Conservation (phyloP, 2,329 filamentous ascomycete genomes). For the Aureobasidium sp. region DNA sequence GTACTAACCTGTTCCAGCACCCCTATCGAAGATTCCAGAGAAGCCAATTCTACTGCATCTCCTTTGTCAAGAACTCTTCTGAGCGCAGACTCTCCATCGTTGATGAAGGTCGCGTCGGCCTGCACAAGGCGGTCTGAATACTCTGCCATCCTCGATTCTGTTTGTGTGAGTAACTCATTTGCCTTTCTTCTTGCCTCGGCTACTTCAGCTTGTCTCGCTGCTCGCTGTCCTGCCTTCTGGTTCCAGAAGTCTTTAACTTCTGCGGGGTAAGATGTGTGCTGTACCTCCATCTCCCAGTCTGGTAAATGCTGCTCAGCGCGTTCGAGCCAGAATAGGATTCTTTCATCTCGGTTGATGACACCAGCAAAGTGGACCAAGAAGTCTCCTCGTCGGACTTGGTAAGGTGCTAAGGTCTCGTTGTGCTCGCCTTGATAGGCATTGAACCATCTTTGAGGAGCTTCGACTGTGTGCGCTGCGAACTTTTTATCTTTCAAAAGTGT, state of each 20-base stretch:
- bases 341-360: constrained; percentile 23
- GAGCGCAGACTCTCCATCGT: constrained; percentile 20
- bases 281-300: constrained; percentile 31
- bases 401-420: constrained; percentile 27
- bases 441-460: constrained; percentile 33
- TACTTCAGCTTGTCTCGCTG: constrained; percentile 8
- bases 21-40: constrained; percentile 16
- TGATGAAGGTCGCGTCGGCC: constrained; percentile 20
- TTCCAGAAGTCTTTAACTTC: constrained; percentile 29
- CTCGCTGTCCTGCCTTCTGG: constrained; percentile 14
- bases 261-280: constrained; percentile 27
- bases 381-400: constrained; percentile 31
- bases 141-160: constrained; percentile 19
- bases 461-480: not conserved
- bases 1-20: constrained; percentile 17
- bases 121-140: constrained; percentile 22
- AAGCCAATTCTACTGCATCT: constrained; percentile 15
- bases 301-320: constrained; percentile 29
- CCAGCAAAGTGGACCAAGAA: constrained; percentile 37
- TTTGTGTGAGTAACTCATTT: constrained; percentile 18
- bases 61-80: constrained; percentile 19
- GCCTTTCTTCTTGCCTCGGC: constrained; percentile 18
- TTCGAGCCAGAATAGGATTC: constrained; percentile 31
- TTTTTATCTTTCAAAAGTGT: constrained; percentile 24
- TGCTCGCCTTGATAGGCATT: constrained; percentile 34